Base-by-base conservation (phyloP, 176 grass and related monocot species). In the Themeda triandra region DNA sequence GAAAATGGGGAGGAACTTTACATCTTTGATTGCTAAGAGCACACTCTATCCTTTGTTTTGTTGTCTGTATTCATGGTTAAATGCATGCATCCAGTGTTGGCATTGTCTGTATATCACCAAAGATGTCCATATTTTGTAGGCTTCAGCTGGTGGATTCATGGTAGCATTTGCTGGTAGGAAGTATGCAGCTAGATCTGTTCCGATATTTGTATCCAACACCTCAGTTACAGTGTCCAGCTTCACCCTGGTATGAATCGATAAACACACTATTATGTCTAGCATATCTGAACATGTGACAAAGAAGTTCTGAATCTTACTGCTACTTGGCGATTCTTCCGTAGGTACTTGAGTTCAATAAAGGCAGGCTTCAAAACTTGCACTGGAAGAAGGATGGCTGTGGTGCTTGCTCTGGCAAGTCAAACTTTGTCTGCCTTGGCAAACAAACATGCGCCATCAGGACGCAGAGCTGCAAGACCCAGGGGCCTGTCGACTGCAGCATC, bases 91-190 rank as follows among this genome's bases (percentile, higher is more conserved):
- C 63, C 35, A 64, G 49, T 78, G 30, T 18, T 53, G 15, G 53
- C 24, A 88, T 37, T 18, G 21, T 77, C 21, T 14, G 40, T 54
- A 40, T 44, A 8, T 84, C 24, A 84, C 40, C 5, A 37, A 84
- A 80, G 11, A n/a, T 87, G 48, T 48, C 17, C 17, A 53, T 41
- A 63, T 87, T 60, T 87, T 91, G 23, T 69, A 99, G 93, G 97
- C 84, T 45, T 90, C 87, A 12, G 84, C 66, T 48, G 97, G 93
- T 76, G 97, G 97, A 30, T 94, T 84, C 87, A 99, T 99, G 93
- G 97, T 99, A 86, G 97, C 97, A 91, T 99, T 99, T 88, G 91
- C 93, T 41, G 97, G 97, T 29, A 92, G 90, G 76, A 96, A 96
- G 48, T 99, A 94, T 84, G 93, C 93, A 76, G 97, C 93, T 28